These are phyloP conservation scores for Chytriomyces confervae DNA, from an alignment of 192 early-diverging fungal species.

Conservation along the genomic window DNA sequence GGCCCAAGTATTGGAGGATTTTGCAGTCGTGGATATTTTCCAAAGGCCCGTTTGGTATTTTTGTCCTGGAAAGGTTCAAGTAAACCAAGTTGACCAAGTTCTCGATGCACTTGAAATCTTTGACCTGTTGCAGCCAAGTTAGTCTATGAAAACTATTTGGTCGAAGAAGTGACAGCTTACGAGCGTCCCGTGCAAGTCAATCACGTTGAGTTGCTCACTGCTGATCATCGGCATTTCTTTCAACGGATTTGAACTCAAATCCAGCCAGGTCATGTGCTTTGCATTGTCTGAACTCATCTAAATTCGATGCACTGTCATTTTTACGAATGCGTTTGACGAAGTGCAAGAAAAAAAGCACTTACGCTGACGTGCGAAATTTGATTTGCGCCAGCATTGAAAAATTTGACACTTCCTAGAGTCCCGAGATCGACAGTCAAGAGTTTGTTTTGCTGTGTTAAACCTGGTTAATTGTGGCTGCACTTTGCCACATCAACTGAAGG, in stretches of 20 bases:
- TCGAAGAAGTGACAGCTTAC: not conserved
- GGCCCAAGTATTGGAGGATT: conserved; percentile 34
- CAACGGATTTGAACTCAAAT: conserved; percentile 32
- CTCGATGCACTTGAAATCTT: conserved; percentile 23
- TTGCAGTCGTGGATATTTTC: conserved; percentile 5
- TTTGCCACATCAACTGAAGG: too few species aligned
- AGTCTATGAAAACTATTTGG: not conserved
- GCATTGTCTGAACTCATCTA: not conserved
- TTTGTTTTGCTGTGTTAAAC: conserved; percentile 19
- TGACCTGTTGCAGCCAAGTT: conserved; percentile 4
- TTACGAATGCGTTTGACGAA: not conserved
- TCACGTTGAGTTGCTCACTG: conserved; percentile 25
- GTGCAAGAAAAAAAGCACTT: not conserved
- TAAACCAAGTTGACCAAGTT: conserved; percentile 32
- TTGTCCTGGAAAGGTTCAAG: conserved; percentile 29
- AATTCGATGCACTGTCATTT: not conserved
- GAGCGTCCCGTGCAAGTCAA: conserved; percentile 24
- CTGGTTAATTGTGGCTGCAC: not conserved
- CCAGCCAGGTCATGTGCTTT: conserved; percentile 20
- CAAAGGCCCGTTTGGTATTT: conserved; percentile 12
- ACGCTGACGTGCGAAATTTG: conserved; percentile 22
- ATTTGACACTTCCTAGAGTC: conserved; percentile 20
- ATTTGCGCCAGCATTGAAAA: conserved; percentile 26
- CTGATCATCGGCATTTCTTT: conserved; percentile 9
- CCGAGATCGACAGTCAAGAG: conserved; percentile 24